Percentiles rank a stretch among this genome's conserved stretches.
phyloP scores from a whole-genome alignment of 2,329 filamentous ascomycete species.

The Tolypocladium ovalisporum region DNA sequence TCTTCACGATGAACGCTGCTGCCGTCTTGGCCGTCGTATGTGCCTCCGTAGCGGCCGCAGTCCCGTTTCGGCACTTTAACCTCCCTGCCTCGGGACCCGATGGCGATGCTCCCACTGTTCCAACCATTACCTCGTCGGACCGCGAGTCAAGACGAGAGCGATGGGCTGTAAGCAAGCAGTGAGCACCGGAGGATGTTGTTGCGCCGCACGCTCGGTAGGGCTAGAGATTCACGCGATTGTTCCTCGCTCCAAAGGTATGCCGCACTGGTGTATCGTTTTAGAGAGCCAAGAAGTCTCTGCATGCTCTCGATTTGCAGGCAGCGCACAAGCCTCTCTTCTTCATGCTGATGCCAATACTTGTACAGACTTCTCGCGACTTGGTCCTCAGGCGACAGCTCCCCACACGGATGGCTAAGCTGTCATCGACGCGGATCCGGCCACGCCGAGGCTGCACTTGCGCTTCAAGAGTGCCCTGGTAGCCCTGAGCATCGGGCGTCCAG shows the following conservation, averaged over 20 bases:
- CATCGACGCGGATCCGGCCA: too few relatives aligned
- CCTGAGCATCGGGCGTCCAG: not conserved
- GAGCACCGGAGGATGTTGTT: not conserved
- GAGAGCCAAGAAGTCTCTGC: not conserved
- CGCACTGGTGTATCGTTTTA: not conserved
- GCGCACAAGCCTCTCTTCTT: not conserved
- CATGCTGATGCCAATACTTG: not conserved
- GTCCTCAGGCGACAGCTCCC: not conserved
- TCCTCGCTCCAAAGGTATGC: not conserved
- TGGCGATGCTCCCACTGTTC: not conserved
- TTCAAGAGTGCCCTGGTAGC: not conserved
- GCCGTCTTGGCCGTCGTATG: slow-evolving; percentile 9
- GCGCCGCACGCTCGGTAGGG: too few relatives aligned
- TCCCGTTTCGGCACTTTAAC: slow-evolving; percentile 8
- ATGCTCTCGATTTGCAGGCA: not conserved
- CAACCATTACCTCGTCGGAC: slow-evolving; percentile 6
- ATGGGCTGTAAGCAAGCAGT: not conserved
- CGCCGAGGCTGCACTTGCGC: not conserved
- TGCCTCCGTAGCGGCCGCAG: slow-evolving; percentile 9
- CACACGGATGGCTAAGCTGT: not conserved
- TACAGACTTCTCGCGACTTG: not conserved
- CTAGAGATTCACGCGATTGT: not conserved
- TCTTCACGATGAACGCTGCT: slow-evolving; percentile 11
- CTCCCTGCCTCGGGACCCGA: not conserved
- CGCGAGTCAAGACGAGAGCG: slow-evolving; percentile 2